Evolutionary conservation across 2,329 filamentous ascomycete species (phyloP), one percentile per base, ranked within the genome.

Genomic region (Aureobasidium sp.): DNA sequence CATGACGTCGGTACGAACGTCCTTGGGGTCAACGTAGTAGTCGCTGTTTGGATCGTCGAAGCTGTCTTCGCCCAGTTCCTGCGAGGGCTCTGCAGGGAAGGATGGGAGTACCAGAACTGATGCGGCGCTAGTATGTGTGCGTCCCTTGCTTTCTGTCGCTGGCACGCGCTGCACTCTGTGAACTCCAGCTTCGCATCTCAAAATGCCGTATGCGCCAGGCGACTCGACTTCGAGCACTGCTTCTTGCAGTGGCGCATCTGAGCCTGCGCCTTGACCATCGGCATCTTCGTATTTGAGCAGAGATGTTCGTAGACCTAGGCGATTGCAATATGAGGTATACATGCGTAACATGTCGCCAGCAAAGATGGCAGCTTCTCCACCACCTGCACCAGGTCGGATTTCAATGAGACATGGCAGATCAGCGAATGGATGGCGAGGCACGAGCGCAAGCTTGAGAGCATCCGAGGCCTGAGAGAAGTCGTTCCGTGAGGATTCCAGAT

Each of bases 141-240:
- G 86, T 1, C 94, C 94, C 72, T 91, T 93, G 67, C 82, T 89
- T 74, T 99, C 94, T 0, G 94, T 99, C 12, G 87, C 87, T 1
- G 94, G 94, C 3, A 99, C 87, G 29, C 94, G 86, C 78, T 99
- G 94, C 0, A 99, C 94, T 32, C 94, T 85, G 73, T 99, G 94
- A 67, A 99, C 94, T 36, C 94, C 94, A 3, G 93, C 90, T 75
- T 99, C 94, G 68, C 87, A 87, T 64, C 93, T 84, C 69, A 99
- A 84, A 1, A 85, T 71, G 64, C 88, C 90, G 75, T 96, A 99
- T 26, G 92, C 87, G 34, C 90, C 90, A 1, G 84, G 77, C 55
- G 86, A 83, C 63, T 87, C 84, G 39, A 99, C 80, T 73, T 97
- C 92, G 29, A 99, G 81, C 27, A 99, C 85, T 8, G 90, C 94